phyloP scores from a whole-genome alignment of 805 yeast species.

The Jamesozyma spencerorum region DNA sequence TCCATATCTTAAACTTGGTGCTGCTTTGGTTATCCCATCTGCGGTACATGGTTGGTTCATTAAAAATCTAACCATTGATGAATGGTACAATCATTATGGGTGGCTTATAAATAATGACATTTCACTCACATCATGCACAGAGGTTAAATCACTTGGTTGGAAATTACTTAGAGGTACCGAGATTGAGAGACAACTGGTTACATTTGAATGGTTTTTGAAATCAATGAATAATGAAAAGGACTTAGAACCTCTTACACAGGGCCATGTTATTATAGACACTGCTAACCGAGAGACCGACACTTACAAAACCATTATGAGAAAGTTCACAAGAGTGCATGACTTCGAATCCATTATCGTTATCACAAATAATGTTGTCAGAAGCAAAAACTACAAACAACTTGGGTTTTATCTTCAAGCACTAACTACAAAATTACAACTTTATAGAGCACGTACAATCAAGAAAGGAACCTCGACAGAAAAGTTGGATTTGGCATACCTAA shows the following conservation, averaged over 20 bases:
- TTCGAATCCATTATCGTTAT: slow-evolving; percentile 15
- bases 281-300: too few species aligned
- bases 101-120: slow-evolving; percentile 21
- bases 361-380: slow-evolving; percentile 9
- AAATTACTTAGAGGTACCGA: slow-evolving; percentile 24
- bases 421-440: slow-evolving; percentile 12
- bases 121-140: slow-evolving; percentile 10
- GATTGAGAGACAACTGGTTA: slow-evolving; percentile 19
- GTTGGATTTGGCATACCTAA: slow-evolving; percentile 8
- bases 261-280: too few species aligned
- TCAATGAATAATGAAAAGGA: not conserved
- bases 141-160: slow-evolving; percentile 8
- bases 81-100: slow-evolving; percentile 18
- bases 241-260: not conserved
- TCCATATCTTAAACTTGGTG: slow-evolving; percentile 7
- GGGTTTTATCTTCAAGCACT: slow-evolving; percentile 17
- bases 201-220: slow-evolving; percentile 21
- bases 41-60: slow-evolving; percentile 24
- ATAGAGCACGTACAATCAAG: not conserved
- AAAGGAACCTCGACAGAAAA: not conserved
- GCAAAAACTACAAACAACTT: slow-evolving; percentile 14
- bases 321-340: slow-evolving; percentile 18
- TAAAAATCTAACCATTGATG: slow-evolving; percentile 10
- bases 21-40: slow-evolving; percentile 14
- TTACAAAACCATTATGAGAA: slow-evolving; percentile 1